Conservation (phyloP, 2,329 filamentous ascomycete genomes). For the Helotiales sp. region DNA sequence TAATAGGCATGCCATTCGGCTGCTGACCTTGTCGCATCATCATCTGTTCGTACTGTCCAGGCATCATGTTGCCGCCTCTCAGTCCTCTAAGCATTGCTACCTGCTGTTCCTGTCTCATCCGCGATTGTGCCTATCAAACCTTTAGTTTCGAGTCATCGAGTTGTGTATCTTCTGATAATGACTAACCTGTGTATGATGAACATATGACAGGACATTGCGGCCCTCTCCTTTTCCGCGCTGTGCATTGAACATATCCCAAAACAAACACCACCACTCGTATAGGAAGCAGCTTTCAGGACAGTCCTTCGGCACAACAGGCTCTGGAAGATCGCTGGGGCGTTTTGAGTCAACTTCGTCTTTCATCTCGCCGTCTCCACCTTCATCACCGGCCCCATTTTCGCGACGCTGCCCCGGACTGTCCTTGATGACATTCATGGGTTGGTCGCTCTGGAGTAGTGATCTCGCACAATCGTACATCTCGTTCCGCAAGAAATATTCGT, state of each 20-base stretch:
- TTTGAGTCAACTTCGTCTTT: constrained; percentile 77
- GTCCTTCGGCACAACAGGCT: constrained; percentile 65
- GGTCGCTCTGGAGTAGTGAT: constrained; percentile 65
- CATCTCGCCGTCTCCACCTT: constrained; percentile 78
- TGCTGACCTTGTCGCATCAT: constrained; percentile 63
- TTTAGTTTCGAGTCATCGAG: constrained; percentile 24
- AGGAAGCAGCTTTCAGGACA: constrained; percentile 77
- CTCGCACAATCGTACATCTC: constrained; percentile 83
- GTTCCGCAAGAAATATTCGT: constrained; percentile 87
- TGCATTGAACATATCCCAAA: constrained; percentile 93
- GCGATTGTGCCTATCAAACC: constrained; percentile 59
- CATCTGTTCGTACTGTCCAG: constrained; percentile 58
- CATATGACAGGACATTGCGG: constrained; percentile 71
- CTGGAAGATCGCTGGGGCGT: constrained; percentile 77
- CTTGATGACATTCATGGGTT: constrained; percentile 65
- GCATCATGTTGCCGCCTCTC: constrained; percentile 53
- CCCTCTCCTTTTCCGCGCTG: constrained; percentile 68
- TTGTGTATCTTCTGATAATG: constrained; percentile 12
- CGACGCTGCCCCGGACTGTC: constrained; percentile 68
- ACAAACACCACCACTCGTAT: constrained; percentile 96
- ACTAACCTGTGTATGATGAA: constrained; percentile 78
- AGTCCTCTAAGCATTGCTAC: constrained; percentile 76
- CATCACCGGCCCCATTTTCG: constrained; percentile 70
- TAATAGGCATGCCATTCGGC: constrained; percentile 56
- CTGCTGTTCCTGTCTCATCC: constrained; percentile 73